A percentile compares a stretch with the other conserved stretches of the same genome.
Conservation (phyloP, 768 basidiomycete species). For the Candolleomyces eurysporus region DNA sequence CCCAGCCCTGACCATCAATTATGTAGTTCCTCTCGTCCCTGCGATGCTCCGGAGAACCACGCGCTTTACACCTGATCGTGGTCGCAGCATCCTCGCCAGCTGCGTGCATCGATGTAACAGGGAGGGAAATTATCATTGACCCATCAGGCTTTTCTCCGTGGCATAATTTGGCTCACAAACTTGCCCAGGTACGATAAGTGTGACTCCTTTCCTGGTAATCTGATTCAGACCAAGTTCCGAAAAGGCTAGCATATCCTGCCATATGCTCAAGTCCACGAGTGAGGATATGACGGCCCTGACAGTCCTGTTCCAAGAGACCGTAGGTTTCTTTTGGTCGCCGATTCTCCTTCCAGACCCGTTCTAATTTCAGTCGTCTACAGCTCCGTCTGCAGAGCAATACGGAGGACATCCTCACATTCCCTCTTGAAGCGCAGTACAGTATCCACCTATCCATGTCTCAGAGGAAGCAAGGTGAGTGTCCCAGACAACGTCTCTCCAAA, state of each 20-base stretch:
- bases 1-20: constrained; percentile 19
- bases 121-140: not conserved
- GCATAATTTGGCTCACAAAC: constrained; percentile 39
- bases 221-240: constrained; percentile 8
- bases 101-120: not conserved
- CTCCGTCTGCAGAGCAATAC: constrained; percentile 36
- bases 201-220: not conserved
- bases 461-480: constrained; percentile 17
- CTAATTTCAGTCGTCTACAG: constrained; percentile 23
- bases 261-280: constrained; percentile 46
- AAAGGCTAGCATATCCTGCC: constrained; percentile 56
- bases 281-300: constrained; percentile 45
- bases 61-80: constrained; percentile 51
- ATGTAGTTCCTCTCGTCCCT: constrained; percentile 30
- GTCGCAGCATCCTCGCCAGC: constrained; percentile 48
- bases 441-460: constrained; percentile 40
- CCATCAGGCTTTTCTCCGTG: constrained; percentile 31
- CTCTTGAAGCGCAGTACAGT: constrained; percentile 32
- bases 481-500: not conserved
- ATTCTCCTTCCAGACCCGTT: constrained; percentile 12
- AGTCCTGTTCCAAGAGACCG: constrained; percentile 47
- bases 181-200: constrained; percentile 39
- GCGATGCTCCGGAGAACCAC: constrained; percentile 17
- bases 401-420: constrained; percentile 43
- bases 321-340: constrained; percentile 22